Base-by-base conservation (phyloP, 129 eudicot genomes). In the Apium graveolens region DNA sequence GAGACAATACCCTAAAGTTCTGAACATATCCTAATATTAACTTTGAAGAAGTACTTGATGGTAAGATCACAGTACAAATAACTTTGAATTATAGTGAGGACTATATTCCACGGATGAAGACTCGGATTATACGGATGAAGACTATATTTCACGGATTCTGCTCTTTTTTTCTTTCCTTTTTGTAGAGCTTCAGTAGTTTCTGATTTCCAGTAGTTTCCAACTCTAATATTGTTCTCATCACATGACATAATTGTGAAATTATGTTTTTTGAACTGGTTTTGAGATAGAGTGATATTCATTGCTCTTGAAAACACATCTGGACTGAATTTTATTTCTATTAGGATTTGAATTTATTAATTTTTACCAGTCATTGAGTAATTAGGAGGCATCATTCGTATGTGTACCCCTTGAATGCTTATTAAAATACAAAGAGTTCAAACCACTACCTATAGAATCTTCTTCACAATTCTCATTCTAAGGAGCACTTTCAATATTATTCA, bases 401-500 rank as follows among this genome's bases (percentile, higher is more conserved):
- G 78, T 78, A 34, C 70, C 83, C 76, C 80, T 81, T 4, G 42
- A 14, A 32, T 57, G 78, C 65, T 78, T 80, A 17, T 68, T 77
- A 42, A 80, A 76, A 13, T 77, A 83, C 31, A 83, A 76, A 72
- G 60, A 55, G 45, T 70, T 38, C 4, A n/a, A n/a, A n/a, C n/a
- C n/a, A n/a, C n/a, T n/a, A n/a, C n/a, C n/a, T n/a, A n/a, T n/a
- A n/a, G n/a, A 86, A 31, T 83, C 83, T 27, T 82, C 93, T 51
- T 87, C 93, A 29, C 83, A 82, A 43, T 78, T 76, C 75, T 48
- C 85, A 11, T 78, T 73, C 65, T 79, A 46, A 65, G 88, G 90
- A 72, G 88, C 92, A 73, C 86, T 89, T 51, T 29, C 82, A n/a
- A 84, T 79, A 73, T 80, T 85, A 39, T 84, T 83, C 85, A 89